phyloP scores from a whole-genome alignment of 2,329 filamentous ascomycete genomes.

The Ophiostoma angusticollis region DNA sequence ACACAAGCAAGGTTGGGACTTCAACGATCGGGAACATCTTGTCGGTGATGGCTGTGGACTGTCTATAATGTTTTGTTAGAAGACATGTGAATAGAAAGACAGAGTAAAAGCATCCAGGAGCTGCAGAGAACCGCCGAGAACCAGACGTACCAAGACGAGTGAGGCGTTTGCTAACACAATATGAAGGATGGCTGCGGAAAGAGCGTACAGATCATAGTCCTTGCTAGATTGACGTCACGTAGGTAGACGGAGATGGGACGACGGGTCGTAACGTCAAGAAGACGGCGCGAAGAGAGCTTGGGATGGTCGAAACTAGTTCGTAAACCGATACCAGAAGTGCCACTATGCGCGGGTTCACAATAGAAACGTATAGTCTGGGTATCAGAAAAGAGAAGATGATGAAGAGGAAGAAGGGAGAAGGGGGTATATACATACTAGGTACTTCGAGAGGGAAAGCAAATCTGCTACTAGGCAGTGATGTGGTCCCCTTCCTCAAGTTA shows the following conservation, averaged over 20 bases:
- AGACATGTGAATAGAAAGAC: not conserved
- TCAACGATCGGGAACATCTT: conserved; percentile 3
- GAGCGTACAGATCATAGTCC: too few relatives aligned
- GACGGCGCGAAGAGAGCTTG: not conserved
- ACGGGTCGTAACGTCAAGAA: not conserved
- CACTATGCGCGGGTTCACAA: too few relatives aligned
- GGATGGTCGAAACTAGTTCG: not conserved
- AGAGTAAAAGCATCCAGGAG: not conserved
- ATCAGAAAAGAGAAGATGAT: not conserved
- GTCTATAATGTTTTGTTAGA: too few relatives aligned
- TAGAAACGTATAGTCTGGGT: conserved; percentile 1
- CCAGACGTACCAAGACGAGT: not conserved
- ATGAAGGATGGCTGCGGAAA: too few relatives aligned
- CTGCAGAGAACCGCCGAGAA: too few relatives aligned
- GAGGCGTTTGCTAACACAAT: not conserved
- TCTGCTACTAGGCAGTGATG: too few relatives aligned
- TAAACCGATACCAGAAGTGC: too few relatives aligned
- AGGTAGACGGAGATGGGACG: not conserved
- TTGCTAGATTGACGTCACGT: too few relatives aligned
- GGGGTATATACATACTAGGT: not conserved
- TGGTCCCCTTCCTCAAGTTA: too few relatives aligned
- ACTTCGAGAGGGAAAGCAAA: too few relatives aligned
- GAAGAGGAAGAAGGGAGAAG: not conserved
- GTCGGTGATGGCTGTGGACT: not conserved
- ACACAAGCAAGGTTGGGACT: too few relatives aligned